These are phyloP conservation scores for Geosmithia putterillii DNA, from an alignment of 2,329 filamentous ascomycete genomes.

Conservation along the genomic window DNA sequence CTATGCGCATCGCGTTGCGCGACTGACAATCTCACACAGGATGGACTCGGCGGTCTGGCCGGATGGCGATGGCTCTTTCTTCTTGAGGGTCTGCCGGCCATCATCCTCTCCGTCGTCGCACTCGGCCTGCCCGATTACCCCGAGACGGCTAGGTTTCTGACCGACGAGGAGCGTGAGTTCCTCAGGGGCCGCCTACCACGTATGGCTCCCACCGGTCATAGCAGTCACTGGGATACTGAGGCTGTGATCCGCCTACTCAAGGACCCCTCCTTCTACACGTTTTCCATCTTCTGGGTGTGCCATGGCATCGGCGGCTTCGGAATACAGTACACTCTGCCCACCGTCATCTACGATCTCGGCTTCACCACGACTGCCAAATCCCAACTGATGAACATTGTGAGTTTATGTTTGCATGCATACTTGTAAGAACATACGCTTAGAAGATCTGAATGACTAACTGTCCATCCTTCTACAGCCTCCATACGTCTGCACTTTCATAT, in stretches of 20 bases:
- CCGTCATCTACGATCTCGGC: slow-evolving; percentile 14
- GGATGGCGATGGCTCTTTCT: slow-evolving; percentile 16
- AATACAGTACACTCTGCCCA: slow-evolving; percentile 13
- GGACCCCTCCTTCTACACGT: slow-evolving; percentile 10
- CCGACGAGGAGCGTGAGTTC: slow-evolving; percentile 7
- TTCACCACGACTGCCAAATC: slow-evolving; percentile 13
- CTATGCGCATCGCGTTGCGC: background rate
- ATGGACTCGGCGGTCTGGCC: slow-evolving; percentile 9
- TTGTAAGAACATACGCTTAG: too few species aligned
- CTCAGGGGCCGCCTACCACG: slow-evolving; percentile 10
- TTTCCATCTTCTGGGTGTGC: slow-evolving; percentile 12
- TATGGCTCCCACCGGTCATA: slow-evolving; percentile 9
- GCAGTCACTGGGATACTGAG: slow-evolving; percentile 8
- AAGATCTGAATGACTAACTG: too few species aligned
- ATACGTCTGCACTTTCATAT: slow-evolving; percentile 11
- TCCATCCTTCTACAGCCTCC: slow-evolving; percentile 7
- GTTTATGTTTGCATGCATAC: background rate
- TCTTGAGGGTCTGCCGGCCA: slow-evolving; percentile 12
- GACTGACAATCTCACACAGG: background rate
- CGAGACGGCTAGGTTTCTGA: slow-evolving; percentile 10
- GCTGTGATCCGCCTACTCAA: slow-evolving; percentile 9
- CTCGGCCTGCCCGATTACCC: slow-evolving; percentile 19
- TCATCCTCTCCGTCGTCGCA: slow-evolving; percentile 16
- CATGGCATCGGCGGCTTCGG: slow-evolving; percentile 16
- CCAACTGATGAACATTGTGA: slow-evolving; percentile 14